A percentile compares a stretch with the other conserved stretches of the same genome.
Conservation (phyloP, 768 basidiomycete genomes). For the Pisolithus microcarpus region DNA sequence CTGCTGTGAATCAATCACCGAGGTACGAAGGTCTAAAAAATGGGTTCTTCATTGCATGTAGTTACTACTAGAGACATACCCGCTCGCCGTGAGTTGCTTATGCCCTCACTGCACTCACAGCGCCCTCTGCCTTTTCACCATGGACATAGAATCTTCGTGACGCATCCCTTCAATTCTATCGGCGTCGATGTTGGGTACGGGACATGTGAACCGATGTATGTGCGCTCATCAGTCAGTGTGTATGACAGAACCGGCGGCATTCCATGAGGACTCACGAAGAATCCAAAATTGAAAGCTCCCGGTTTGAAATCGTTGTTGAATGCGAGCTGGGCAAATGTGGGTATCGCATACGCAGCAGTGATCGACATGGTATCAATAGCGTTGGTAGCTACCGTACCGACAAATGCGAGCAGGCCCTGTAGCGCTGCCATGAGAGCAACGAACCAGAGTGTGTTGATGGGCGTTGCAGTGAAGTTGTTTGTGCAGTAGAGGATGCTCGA, state of each 20-base stretch:
- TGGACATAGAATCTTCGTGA: not conserved
- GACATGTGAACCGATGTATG: slow-evolving; percentile 63
- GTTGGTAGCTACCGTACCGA: slow-evolving; percentile 47
- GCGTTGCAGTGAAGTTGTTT: slow-evolving; percentile 44
- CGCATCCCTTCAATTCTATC: not conserved
- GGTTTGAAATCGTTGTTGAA: slow-evolving; percentile 40
- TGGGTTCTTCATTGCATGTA: too few relatives aligned
- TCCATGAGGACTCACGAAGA: slow-evolving; percentile 26
- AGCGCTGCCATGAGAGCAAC: slow-evolving; percentile 31
- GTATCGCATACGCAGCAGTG: slow-evolving; percentile 40
- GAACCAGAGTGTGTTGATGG: slow-evolving; percentile 56
- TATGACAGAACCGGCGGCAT: too few relatives aligned
- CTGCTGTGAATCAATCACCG: too few relatives aligned
- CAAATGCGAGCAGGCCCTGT: slow-evolving; percentile 48
- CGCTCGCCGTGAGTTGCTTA: not conserved
- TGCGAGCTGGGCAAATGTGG: slow-evolving; percentile 43
- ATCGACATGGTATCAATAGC: slow-evolving; percentile 50
- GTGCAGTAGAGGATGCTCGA: slow-evolving; percentile 51
- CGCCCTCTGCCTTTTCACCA: slow-evolving; percentile 3
- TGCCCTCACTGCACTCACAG: not conserved
- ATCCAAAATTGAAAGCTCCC: slow-evolving; percentile 43
- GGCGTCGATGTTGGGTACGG: slow-evolving; percentile 38
- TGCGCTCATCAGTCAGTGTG: slow-evolving; percentile 1
- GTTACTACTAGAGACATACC: too few relatives aligned
- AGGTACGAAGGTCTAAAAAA: too few relatives aligned